Percentiles rank a stretch among this genome's conserved stretches.
Conservation (phyloP, 1,284 basidiomycete genomes). For the Meripilus lineatus region DNA sequence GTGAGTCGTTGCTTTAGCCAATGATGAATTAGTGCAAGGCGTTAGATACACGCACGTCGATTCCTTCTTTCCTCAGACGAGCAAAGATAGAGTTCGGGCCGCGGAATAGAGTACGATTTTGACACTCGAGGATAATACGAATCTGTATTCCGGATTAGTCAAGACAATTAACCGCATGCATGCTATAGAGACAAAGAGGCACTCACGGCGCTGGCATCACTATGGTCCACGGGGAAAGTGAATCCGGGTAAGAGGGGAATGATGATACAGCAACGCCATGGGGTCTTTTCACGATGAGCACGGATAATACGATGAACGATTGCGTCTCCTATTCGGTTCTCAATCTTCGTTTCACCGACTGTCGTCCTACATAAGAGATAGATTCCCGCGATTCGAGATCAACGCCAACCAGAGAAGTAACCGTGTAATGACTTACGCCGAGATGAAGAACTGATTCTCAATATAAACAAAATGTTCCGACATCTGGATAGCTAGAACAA, state of each 20-base stretch:
- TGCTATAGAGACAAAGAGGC: slow-evolving; percentile 1
- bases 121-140: slow-evolving; percentile 90
- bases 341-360: slow-evolving; percentile 82
- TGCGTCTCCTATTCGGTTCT: slow-evolving; percentile 95
- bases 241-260: slow-evolving; percentile 95
- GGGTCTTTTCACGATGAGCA: slow-evolving; percentile 77
- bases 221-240: slow-evolving; percentile 88
- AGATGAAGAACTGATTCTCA: slow-evolving; percentile 99
- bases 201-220: slow-evolving; percentile 85
- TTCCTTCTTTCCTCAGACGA: slow-evolving; percentile 81
- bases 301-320: slow-evolving; percentile 89
- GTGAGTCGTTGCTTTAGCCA: no score
- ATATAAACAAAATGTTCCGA: slow-evolving; percentile 94
- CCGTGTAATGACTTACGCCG: slow-evolving; percentile 62
- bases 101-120: slow-evolving; percentile 85
- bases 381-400: no score
- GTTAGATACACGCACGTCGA: slow-evolving; percentile 57
- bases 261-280: slow-evolving; percentile 92
- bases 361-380: slow-evolving; percentile 56
- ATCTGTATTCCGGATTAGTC: slow-evolving; percentile 42
- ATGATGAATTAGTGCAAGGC: no score
- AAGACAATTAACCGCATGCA: slow-evolving; percentile 4
- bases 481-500: slow-evolving; percentile 86
- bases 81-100: slow-evolving; percentile 93
- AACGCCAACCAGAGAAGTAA: background rate